Conservation (phyloP, 257 asterid species). For the Penstemon davidsonii region DNA sequence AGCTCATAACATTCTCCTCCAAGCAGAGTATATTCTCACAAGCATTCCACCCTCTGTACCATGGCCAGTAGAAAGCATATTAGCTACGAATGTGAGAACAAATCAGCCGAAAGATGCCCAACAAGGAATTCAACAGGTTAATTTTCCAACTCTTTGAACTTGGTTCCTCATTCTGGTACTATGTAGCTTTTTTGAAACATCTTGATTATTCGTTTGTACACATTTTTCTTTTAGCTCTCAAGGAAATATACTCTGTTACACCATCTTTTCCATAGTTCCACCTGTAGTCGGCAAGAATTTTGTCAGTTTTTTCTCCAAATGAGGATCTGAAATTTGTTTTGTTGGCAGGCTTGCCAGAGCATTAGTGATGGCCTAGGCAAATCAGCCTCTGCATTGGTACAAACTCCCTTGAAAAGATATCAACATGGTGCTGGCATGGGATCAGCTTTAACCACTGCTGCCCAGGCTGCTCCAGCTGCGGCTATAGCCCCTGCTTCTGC, state of each 20-base stretch:
- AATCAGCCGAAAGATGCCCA: constrained; percentile 94
- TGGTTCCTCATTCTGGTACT: constrained; percentile 11
- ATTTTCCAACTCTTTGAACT: constrained; percentile 2
- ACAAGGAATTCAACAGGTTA: constrained; percentile 95
- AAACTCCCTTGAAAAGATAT: constrained; percentile 69
- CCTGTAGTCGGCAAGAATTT: constrained; percentile 3
- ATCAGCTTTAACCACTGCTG: constrained; percentile 76
- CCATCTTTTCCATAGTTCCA: constrained; percentile 1
- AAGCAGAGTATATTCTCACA: constrained; percentile 83
- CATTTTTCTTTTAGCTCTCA: neutral
- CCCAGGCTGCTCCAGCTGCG: constrained; percentile 91
- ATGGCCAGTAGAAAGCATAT: constrained; percentile 62
- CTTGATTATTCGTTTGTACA: constrained; percentile 6
- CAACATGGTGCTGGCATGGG: constrained; percentile 85
- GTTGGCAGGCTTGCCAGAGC: constrained; percentile 82
- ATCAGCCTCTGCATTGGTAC: constrained; percentile 87
- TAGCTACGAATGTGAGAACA: constrained; percentile 55
- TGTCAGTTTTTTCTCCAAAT: constrained; percentile 12
- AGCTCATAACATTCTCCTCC: constrained; percentile 88
- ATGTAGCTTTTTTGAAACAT: constrained; percentile 17
- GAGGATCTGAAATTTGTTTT: constrained; percentile 15
- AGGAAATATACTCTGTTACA: neutral
- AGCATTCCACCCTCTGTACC: constrained; percentile 82
- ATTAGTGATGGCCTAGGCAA: constrained; percentile 81
- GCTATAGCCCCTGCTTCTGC: constrained; percentile 97